These are phyloP conservation scores for Tricholoma terreum DNA, from an alignment of 768 basidiomycete genomes.

Conservation along the genomic window DNA sequence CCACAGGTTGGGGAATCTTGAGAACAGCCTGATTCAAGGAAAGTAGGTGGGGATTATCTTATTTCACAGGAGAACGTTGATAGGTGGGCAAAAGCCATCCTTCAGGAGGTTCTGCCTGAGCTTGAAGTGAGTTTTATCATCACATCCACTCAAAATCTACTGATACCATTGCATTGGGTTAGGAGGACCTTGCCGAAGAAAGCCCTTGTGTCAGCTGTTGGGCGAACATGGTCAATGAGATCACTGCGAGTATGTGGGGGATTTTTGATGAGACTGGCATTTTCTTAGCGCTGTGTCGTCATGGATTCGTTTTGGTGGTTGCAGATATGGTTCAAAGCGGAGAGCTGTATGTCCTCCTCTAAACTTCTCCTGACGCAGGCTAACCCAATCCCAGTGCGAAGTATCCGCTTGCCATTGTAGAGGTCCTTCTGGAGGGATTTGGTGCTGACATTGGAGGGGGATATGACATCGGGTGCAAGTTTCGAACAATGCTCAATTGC, in stretches of 20 bases:
- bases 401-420: constrained; percentile 21
- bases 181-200: constrained; percentile 7
- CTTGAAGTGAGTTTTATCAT: background rate
- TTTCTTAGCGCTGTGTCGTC: constrained; percentile 24
- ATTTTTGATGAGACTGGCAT: constrained; percentile 28
- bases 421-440: constrained; percentile 11
- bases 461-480: constrained; percentile 28
- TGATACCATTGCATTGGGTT: too few species aligned
- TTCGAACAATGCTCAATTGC: constrained; percentile 17
- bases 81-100: constrained; percentile 15
- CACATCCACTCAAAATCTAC: background rate
- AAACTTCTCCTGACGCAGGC: background rate
- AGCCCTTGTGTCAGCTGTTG: constrained; percentile 19
- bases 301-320: constrained; percentile 20
- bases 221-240: constrained; percentile 18
- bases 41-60: constrained; percentile 15
- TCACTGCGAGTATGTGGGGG: constrained; percentile 19
- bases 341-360: constrained; percentile 21
- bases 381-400: constrained; percentile 19
- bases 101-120: constrained; percentile 5
- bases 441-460: constrained; percentile 14
- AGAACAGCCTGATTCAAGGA: constrained; percentile 12
- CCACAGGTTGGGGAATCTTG: background rate
- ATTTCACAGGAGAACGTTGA: constrained; percentile 18
- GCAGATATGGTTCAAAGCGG: constrained; percentile 20